Evolutionary conservation across 345 rosid species (phyloP).

Genomic region (Noccaea bulbosa): DNA sequence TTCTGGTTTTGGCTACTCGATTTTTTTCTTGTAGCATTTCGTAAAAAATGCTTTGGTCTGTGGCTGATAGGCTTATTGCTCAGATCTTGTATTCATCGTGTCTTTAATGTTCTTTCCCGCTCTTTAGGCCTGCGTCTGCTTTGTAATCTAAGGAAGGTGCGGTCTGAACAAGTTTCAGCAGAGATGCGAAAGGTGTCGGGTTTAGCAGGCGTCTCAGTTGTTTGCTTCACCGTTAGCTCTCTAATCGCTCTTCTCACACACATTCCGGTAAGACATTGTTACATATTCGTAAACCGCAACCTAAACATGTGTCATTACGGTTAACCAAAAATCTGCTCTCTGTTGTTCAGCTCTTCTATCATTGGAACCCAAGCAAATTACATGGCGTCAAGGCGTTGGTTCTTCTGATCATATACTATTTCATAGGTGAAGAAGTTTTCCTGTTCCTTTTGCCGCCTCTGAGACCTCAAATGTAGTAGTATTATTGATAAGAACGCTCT

Average conservation of each 20-base stretch:
- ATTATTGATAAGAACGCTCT: not conserved
- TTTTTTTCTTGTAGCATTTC: not conserved
- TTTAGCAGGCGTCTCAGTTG: constrained; percentile 48
- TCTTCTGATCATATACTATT: constrained; percentile 48
- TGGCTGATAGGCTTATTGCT: not conserved
- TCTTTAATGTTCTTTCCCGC: not conserved
- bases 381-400: constrained; percentile 45
- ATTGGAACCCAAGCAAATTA: constrained; percentile 45
- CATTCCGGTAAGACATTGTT: constrained; percentile 40
- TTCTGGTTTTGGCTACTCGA: not conserved
- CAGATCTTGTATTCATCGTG: not conserved
- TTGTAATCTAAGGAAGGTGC: constrained; percentile 45
- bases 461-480: not conserved
- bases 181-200: constrained; percentile 52
- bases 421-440: constrained; percentile 40
- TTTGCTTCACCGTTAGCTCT: constrained; percentile 46
- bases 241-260: constrained; percentile 44
- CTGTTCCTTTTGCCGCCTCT: not conserved
- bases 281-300: not conserved
- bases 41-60: not conserved
- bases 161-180: constrained; percentile 46
- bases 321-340: not conserved
- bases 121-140: constrained; percentile 42
- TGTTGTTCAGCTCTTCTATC: constrained; percentile 43
- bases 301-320: not conserved